Evolutionary conservation across 345 rosid genomes (phyloP).

Genomic region (Linum trigynum): DNA sequence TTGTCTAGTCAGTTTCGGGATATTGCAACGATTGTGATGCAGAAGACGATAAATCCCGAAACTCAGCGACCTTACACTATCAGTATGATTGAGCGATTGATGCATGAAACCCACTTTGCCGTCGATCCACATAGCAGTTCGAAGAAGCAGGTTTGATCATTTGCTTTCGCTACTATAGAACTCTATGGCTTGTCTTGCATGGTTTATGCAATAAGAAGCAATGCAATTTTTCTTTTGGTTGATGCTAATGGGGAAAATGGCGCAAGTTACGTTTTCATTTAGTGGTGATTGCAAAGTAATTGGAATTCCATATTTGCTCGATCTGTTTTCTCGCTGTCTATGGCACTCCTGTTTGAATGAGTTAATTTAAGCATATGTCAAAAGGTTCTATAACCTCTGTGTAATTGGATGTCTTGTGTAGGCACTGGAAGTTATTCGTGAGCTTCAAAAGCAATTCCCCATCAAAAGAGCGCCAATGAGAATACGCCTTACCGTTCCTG

Average conservation of each 20-base stretch:
- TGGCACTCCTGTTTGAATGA: background rate
- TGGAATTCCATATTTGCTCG: background rate
- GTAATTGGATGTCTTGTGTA: slow-evolving; percentile 18
- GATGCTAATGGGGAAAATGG: too few relatives aligned
- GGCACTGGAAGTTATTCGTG: slow-evolving; percentile 90
- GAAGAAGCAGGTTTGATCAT: slow-evolving; percentile 66
- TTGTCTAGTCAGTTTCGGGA: slow-evolving; percentile 88
- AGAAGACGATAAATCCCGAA: slow-evolving; percentile 90
- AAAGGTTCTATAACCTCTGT: too few relatives aligned
- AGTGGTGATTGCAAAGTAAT: background rate
- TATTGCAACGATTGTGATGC: slow-evolving; percentile 89
- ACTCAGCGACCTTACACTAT: slow-evolving; percentile 91
- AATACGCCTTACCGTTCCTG: slow-evolving; percentile 48
- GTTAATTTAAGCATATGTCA: background rate
- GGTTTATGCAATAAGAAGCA: background rate
- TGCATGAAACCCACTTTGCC: slow-evolving; percentile 94
- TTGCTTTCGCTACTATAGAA: background rate
- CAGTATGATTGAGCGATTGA: slow-evolving; percentile 81
- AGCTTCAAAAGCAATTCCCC: slow-evolving; percentile 92
- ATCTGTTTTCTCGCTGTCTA: background rate
- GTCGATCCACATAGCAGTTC: slow-evolving; percentile 81
- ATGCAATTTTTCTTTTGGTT: background rate
- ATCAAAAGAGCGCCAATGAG: slow-evolving; percentile 91
- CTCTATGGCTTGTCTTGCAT: background rate
- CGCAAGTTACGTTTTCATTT: background rate